A percentile compares a stretch with the other conserved stretches of the same genome.
phyloP scores from a whole-genome alignment of 257 asterid genomes.

The Solanum ossicruentum region DNA sequence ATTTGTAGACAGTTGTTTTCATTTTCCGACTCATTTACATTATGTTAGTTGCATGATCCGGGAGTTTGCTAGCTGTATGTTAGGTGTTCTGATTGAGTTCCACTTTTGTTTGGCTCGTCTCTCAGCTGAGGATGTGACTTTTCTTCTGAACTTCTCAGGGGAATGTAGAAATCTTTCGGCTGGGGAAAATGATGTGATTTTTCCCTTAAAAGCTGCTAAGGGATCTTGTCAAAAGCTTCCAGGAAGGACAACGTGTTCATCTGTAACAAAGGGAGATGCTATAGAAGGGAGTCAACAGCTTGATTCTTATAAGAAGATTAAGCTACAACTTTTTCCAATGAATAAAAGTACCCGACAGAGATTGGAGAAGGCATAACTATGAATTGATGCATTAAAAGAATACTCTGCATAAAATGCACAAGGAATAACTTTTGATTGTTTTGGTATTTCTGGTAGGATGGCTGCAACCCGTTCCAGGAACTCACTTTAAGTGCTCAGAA shows the following conservation, averaged over 20 bases:
- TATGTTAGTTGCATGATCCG: neutral
- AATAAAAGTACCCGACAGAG: constrained; percentile 35
- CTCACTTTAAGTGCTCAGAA: constrained; percentile 60
- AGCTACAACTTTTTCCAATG: constrained; percentile 80
- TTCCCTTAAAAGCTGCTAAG: neutral
- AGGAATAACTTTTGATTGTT: neutral
- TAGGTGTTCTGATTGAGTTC: neutral
- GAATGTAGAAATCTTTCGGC: neutral
- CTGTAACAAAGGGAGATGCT: constrained; percentile 10
- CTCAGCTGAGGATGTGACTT: neutral
- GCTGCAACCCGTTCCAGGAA: constrained; percentile 80
- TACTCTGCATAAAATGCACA: neutral
- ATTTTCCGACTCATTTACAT: neutral
- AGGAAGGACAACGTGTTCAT: neutral
- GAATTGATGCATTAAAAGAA: neutral
- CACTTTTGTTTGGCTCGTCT: neutral
- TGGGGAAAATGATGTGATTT: neutral
- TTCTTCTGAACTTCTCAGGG: neutral
- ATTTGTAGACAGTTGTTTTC: neutral
- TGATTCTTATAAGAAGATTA: constrained; percentile 48
- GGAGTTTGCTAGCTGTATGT: neutral
- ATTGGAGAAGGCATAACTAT: constrained; percentile 52
- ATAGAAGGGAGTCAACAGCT: constrained; percentile 20
- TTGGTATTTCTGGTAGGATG: constrained; percentile 40
- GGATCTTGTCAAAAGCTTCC: constrained; percentile 1